Conservation (phyloP, 2,329 filamentous ascomycete genomes). For the Alternaria solani region DNA sequence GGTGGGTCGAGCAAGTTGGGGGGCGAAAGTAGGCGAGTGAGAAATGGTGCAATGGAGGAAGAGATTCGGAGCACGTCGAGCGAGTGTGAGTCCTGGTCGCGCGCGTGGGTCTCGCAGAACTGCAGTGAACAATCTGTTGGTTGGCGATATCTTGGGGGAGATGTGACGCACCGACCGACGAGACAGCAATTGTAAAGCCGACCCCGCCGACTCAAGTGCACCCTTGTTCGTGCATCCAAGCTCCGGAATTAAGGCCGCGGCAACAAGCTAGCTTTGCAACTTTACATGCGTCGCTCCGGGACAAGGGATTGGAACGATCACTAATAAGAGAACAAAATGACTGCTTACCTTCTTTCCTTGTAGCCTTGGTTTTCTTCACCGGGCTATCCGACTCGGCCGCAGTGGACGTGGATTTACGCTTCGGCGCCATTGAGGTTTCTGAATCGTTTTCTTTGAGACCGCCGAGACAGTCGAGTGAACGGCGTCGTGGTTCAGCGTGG, state of each 20-base stretch:
- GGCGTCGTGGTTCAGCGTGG: neutral
- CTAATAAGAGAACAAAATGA: neutral
- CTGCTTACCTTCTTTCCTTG: conserved; percentile 13
- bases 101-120: conserved; percentile 7
- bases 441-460: conserved; percentile 1
- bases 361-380: conserved; percentile 10
- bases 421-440: conserved; percentile 16
- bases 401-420: conserved; percentile 16
- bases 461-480: conserved; percentile 1
- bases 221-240: conserved; percentile 14
- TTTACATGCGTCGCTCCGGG: conserved; percentile 3
- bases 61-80: neutral
- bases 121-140: conserved; percentile 7
- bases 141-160: conserved; percentile 20
- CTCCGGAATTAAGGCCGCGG: conserved; percentile 20
- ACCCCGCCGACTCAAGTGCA: conserved; percentile 25
- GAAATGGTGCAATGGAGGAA: neutral
- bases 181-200: conserved; percentile 25
- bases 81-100: neutral
- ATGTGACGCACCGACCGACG: conserved; percentile 31
- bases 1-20: neutral
- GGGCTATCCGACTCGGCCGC: conserved; percentile 2
- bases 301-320: neutral
- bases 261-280: conserved; percentile 9
- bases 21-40: neutral